Conservation (phyloP, 495 filamentous ascomycete species). For the Aspergillus taichungensis region DNA sequence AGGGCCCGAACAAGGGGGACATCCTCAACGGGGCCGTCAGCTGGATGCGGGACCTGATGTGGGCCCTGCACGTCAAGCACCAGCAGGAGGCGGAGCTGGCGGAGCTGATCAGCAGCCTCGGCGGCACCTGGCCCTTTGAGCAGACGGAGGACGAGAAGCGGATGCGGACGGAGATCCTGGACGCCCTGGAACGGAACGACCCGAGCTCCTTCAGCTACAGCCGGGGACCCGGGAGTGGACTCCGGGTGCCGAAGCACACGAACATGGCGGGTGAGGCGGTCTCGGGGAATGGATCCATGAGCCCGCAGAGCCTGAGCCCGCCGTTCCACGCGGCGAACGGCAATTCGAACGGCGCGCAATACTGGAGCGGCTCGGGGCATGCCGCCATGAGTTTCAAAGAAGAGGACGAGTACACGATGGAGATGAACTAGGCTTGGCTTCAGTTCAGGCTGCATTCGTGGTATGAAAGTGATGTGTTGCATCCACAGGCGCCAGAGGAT, state of each 20-base stretch:
- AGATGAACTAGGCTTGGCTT: conserved; percentile 43
- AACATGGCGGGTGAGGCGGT: conserved; percentile 77
- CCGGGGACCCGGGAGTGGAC: conserved; percentile 69
- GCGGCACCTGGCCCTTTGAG: conserved; percentile 70
- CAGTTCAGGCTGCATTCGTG: too few relatives aligned
- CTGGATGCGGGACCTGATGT: conserved; percentile 98
- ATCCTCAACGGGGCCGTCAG: conserved; percentile 94
- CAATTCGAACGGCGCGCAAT: conserved; percentile 47
- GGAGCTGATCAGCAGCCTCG: conserved; percentile 59
- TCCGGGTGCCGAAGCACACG: conserved; percentile 88
- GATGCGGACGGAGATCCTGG: conserved; percentile 85
- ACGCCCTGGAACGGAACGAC: conserved; percentile 72
- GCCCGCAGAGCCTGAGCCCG: conserved; percentile 62
- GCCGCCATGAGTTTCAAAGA: conserved; percentile 77
- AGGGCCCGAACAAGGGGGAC: conserved; percentile 97
- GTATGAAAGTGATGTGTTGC: conserved; percentile 23
- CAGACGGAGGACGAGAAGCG: conserved; percentile 86
- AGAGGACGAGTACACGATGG: conserved; percentile 85
- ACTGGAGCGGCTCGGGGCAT: conserved; percentile 60
- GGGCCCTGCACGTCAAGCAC: conserved; percentile 78
- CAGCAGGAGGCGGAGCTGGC: conserved; percentile 80
- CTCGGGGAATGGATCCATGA: conserved; percentile 37
- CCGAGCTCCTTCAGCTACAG: conserved; percentile 69
- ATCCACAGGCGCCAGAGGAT: conserved; percentile 32
- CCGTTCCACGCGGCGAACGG: conserved; percentile 53